Evolutionary conservation across 1,284 basidiomycete species (phyloP), one percentile per base, ranked within the genome.

Genomic region (Vanrija humicola): DNA sequence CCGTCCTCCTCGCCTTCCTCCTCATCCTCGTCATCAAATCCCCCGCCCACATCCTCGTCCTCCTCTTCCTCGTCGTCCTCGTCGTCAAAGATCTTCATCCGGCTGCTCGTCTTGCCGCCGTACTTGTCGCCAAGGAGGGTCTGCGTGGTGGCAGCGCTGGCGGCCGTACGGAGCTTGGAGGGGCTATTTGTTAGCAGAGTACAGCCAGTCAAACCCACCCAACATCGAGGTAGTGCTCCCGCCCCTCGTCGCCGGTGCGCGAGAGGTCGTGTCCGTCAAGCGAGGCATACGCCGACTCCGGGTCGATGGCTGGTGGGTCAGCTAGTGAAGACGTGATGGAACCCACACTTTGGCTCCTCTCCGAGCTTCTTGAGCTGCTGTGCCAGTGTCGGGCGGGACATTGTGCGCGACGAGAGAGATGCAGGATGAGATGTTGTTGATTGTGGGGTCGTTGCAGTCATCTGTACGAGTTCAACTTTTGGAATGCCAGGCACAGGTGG

Each of bases 151-250:
- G 44, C 55, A 8, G 84, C 82, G 16, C 84, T 83, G 23, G 82
- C 71, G 23, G 67, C 64, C 65, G 82, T 85, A 50, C 88, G 82
- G 52, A 93, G 69, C 18, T 81, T 74, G 49, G 89, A 90, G 12
- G 83, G 83, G 3, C 89, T 90, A 55, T 38, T 9, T 48, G 14
- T 34, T 12, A 46, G 45, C 21, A 25, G 14, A 1, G 12, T 47
- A 21, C 38, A 25, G 18, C 39, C 14, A 23, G 45, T 19, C n/a
- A 26, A 15, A 77, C 83, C 64, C 70, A 90, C 89, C 87, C 88
- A 45, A 92, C 88, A 66, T 88, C 84, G 43, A 90, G 67, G 72
- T 93, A 94, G 73, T 93, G 90, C 62, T 85, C 85, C 64, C 86
- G 80, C 0, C 81, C 82, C 23, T 59, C 61, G 19, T 63, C 63